These are phyloP conservation scores for Brasilioporus rufonigricans DNA, from an alignment of 768 basidiomycete genomes.

Conservation along the genomic window DNA sequence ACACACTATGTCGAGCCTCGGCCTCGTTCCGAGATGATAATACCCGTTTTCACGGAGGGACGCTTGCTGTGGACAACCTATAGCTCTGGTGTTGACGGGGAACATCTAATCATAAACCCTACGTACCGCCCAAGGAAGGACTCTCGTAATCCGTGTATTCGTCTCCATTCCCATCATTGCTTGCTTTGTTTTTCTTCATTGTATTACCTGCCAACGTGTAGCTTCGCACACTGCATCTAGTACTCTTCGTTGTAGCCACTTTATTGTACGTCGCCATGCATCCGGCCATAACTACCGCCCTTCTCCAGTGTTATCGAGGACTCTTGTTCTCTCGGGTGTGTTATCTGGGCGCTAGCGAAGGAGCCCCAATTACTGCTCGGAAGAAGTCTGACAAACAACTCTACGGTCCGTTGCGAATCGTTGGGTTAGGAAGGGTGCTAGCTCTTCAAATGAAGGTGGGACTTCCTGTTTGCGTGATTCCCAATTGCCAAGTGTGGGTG, in stretches of 20 bases:
- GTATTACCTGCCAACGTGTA: not conserved
- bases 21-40: constrained; percentile 9
- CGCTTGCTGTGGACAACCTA: constrained; percentile 5
- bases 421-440: not conserved
- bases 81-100: not conserved
- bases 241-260: constrained; percentile 16
- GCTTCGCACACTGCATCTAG: constrained; percentile 1
- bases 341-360: not conserved
- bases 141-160: constrained; percentile 15
- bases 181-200: constrained; percentile 4
- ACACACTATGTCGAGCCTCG: constrained; percentile 3
- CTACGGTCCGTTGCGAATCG: constrained; percentile 5
- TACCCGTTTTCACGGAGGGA: not conserved
- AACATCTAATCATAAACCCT: constrained; percentile 17
- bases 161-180: constrained; percentile 2
- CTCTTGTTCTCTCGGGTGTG: not conserved
- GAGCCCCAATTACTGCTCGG: not conserved
- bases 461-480: not conserved
- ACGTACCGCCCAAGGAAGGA: constrained; percentile 10
- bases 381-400: not conserved
- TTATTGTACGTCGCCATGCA: constrained; percentile 4
- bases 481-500: not conserved
- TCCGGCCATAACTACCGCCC: constrained; percentile 2
- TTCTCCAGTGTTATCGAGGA: not conserved
- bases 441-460: constrained; percentile 4